Evolutionary conservation across 768 basidiomycete genomes (phyloP).

Genomic region (Termitomyces sp.): DNA sequence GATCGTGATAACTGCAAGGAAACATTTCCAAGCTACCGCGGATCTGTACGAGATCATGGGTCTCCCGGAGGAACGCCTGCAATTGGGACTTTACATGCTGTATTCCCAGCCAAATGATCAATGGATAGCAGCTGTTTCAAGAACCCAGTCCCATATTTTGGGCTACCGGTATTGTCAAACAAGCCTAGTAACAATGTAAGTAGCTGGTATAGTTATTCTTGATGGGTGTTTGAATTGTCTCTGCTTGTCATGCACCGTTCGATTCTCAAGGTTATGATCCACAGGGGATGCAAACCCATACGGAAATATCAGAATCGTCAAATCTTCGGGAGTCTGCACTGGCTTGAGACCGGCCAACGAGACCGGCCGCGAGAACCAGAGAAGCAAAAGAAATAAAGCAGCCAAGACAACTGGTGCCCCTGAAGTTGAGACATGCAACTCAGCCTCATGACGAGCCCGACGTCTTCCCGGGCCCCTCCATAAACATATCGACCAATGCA

Average conservation of each 20-base stretch:
- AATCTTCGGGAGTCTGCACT: background rate
- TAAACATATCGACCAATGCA: no score
- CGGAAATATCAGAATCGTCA: no score
- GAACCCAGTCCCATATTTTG: background rate
- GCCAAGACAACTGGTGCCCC: background rate
- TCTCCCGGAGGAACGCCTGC: background rate
- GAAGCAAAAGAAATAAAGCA: background rate
- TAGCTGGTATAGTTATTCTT: background rate
- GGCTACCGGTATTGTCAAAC: background rate
- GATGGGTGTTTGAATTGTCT: background rate
- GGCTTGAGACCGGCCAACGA: no score
- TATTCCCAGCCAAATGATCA: background rate
- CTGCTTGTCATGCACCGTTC: background rate
- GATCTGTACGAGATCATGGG: background rate
- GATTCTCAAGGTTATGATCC: background rate
- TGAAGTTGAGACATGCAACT: no score
- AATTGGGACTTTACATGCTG: background rate
- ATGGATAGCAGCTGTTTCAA: conserved; percentile 2
- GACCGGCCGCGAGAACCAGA: background rate
- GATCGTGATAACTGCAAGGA: background rate
- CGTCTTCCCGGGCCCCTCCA: no score
- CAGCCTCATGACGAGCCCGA: no score
- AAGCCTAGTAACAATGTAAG: background rate
- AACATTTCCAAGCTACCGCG: background rate
- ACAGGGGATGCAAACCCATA: background rate